Conservation (phyloP, 2,329 filamentous ascomycete species). For the Lasiodiplodia sp. region DNA sequence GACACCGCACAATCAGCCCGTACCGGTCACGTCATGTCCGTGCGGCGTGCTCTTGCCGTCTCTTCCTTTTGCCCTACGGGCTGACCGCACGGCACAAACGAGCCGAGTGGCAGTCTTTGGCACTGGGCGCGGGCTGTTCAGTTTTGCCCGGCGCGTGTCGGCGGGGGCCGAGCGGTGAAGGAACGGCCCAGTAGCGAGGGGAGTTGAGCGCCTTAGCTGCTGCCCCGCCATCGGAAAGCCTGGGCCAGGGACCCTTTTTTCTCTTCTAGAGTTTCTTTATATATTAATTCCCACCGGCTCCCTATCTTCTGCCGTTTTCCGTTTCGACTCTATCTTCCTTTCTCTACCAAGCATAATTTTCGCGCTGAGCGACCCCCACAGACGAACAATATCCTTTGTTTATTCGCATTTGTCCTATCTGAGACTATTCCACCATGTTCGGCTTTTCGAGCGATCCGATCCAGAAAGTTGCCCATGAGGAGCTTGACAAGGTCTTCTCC, state of each 20-base stretch:
- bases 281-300: neutral
- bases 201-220: neutral
- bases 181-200: neutral
- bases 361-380: no score
- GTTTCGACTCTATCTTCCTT: neutral
- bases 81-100: slow-evolving; percentile 24
- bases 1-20: slow-evolving; percentile 15
- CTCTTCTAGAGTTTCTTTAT: neutral
- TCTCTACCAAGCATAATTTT: neutral
- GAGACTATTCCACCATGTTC: slow-evolving; percentile 16
- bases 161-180: slow-evolving; percentile 24
- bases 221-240: slow-evolving; percentile 20
- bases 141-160: neutral
- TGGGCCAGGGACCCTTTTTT: slow-evolving; percentile 12
- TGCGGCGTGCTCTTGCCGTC: neutral
- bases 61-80: neutral
- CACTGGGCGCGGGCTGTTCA: slow-evolving; percentile 21
- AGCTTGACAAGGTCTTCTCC: slow-evolving; percentile 25
- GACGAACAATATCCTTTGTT: neutral
- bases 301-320: neutral
- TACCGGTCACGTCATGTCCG: slow-evolving; percentile 7
- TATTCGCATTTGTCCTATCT: neutral
- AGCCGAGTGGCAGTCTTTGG: neutral
- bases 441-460: slow-evolving; percentile 22
- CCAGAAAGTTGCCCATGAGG: slow-evolving; percentile 11